Evolutionary conservation across 2,329 filamentous ascomycete species (phyloP).

Genomic region (Penicillium hesseltinei): DNA sequence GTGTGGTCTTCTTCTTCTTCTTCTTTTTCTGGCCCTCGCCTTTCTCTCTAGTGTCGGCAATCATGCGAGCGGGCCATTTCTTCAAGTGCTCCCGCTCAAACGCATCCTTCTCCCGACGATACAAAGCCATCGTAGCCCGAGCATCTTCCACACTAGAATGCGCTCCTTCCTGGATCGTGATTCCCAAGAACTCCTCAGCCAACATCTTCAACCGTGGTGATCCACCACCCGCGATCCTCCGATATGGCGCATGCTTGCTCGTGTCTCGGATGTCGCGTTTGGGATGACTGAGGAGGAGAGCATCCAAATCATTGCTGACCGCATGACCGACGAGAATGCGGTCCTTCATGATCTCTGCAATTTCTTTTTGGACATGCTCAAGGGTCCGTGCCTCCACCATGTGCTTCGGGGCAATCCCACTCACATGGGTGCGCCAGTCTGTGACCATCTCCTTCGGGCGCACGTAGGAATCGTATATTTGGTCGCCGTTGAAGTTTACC

Average conservation of each 20-base stretch:
- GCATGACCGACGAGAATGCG: constrained; percentile 81
- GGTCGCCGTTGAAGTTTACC: constrained; percentile 89
- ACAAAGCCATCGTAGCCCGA: constrained; percentile 83
- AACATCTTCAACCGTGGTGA: constrained; percentile 56
- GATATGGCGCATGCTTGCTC: constrained; percentile 71
- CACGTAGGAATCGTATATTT: constrained; percentile 93
- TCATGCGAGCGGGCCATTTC: constrained; percentile 54
- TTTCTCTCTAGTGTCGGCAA: constrained; percentile 34
- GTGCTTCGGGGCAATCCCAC: constrained; percentile 72
- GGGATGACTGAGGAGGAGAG: constrained; percentile 74
- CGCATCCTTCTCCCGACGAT: constrained; percentile 74
- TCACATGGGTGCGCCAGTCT: constrained; percentile 86
- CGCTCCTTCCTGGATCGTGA: constrained; percentile 59
- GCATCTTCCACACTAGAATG: constrained; percentile 73
- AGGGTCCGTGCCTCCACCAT: constrained; percentile 70
- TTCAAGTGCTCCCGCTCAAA: constrained; percentile 80
- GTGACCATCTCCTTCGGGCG: constrained; percentile 73
- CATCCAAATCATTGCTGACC: constrained; percentile 72
- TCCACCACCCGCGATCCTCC: constrained; percentile 54
- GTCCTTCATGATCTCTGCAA: constrained; percentile 66
- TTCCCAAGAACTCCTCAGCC: constrained; percentile 56
- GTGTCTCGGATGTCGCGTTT: constrained; percentile 80
- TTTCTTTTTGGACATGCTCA: constrained; percentile 70
- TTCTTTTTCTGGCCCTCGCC: constrained; percentile 44
- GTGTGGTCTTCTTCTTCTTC: constrained; percentile 46